Evolutionary conservation across 768 basidiomycete species (phyloP), one percentile per base, ranked within the genome.

Genomic region (Mycena vitilis): DNA sequence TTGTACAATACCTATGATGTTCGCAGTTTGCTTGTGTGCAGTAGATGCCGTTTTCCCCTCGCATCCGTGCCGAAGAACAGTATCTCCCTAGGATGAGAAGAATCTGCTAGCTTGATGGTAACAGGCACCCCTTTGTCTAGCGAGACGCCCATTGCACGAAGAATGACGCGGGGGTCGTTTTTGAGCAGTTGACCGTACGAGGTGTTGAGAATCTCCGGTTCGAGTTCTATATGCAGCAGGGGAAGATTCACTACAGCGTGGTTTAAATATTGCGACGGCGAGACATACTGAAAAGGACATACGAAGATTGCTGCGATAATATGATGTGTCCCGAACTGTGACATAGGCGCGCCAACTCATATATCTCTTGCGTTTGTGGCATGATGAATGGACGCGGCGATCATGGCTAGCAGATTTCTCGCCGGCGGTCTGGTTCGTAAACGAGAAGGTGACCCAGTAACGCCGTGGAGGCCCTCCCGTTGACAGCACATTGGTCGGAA

Each of bases 261-360:
- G 57, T 23, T 53, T 1, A 25, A 44, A 4, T 45, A 53, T 5
- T 25, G 10, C 30, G 9, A 51, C 20, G 12, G n/a, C 34, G 22
- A 60, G 2, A 20, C 11, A 42, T 40, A 9, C 30, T 30, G 30
- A 47, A 47, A 45, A 22, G 36, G 36, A 66, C 65, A 52, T 30
- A 66, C 65, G 20, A 23, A 48, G 42, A 3, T 53, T 23, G 37
- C 22, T 47, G 15, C 42, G 58, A 34, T 37, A 48, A 6, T 47
- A 54, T 4, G 65, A 66, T 13, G 60, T 65, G 25, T 65, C 48
- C 4, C 63, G 59, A 18, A 66, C 44, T 30, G 65, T 52, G 3
- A 66, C 15, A 37, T 66, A 66, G 25, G 65, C 65, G 18, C 58
- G 65, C 65, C 65, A 60, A 38, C 52, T 66, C 65, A 66, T 66